phyloP scores from a whole-genome alignment of 2,329 filamentous ascomycete species.

The Penicillium sp. region DNA sequence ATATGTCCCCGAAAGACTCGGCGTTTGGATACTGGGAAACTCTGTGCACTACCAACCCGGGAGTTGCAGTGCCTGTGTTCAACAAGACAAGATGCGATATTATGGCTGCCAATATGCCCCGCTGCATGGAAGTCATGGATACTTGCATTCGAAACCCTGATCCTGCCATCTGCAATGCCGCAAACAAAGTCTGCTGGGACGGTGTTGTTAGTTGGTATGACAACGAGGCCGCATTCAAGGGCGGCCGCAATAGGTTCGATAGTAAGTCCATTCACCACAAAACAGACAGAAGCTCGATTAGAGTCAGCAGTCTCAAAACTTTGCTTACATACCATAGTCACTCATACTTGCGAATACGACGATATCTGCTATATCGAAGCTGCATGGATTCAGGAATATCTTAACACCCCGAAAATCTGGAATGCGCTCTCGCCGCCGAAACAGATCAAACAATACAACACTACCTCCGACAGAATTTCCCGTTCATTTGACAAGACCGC shows the following conservation, averaged over 20 bases:
- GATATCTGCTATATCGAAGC: constrained; percentile 21
- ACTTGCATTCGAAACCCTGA: constrained; percentile 30
- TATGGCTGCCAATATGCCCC: constrained; percentile 47
- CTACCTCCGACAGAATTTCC: constrained; percentile 7
- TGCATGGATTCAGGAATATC: constrained; percentile 17
- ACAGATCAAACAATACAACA: constrained; percentile 12
- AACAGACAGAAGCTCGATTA: too few relatives aligned
- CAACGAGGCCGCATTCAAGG: constrained; percentile 14
- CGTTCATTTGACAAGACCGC: constrained; percentile 12
- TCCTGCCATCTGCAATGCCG: constrained; percentile 19
- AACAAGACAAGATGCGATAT: constrained; percentile 50
- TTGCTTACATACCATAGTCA: constrained; percentile 16
- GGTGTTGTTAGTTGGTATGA: constrained; percentile 18
- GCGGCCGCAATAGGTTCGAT: constrained; percentile 26
- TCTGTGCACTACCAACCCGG: constrained; percentile 49
- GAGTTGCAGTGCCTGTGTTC: constrained; percentile 44
- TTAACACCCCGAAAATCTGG: constrained; percentile 20
- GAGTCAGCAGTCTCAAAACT: background rate
- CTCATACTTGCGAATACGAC: constrained; percentile 18
- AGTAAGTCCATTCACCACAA: constrained; percentile 14
- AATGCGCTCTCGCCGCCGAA: constrained; percentile 15
- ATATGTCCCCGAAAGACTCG: constrained; percentile 44
- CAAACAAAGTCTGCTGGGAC: constrained; percentile 15
- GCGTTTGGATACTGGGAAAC: constrained; percentile 50
- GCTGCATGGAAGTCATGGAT: constrained; percentile 45